Conservation (phyloP, 108 stramenopile genomes). For the Mediolabrus comicus region DNA sequence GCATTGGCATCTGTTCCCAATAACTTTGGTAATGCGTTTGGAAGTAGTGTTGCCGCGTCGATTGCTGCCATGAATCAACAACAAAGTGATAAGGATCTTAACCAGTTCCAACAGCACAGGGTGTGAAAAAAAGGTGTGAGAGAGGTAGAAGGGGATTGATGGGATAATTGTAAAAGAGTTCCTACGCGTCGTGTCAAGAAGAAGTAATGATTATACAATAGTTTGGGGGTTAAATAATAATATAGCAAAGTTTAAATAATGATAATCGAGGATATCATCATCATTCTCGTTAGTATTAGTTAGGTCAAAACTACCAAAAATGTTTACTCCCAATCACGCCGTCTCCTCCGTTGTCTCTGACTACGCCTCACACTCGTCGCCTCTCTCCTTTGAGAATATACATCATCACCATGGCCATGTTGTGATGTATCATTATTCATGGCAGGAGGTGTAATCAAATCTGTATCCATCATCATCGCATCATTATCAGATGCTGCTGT, state of each 20-base stretch:
- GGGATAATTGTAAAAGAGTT: no score
- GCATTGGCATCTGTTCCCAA: neutral
- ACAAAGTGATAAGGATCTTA: neutral
- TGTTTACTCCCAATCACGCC: constrained; percentile 8
- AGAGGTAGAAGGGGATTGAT: neutral
- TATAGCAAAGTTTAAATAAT: no score
- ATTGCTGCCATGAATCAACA: constrained; percentile 1
- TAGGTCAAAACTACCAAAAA: no score
- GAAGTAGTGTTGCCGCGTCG: neutral
- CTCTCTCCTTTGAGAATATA: constrained; percentile 18
- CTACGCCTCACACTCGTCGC: constrained; percentile 1
- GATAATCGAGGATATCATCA: no score
- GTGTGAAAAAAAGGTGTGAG: no score
- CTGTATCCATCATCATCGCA: neutral
- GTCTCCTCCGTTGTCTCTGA: constrained; percentile 13
- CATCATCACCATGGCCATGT: constrained; percentile 27
- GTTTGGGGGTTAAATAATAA: no score
- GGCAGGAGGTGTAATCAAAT: constrained; percentile 18
- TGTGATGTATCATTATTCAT: constrained; percentile 9
- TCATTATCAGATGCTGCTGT: neutral
- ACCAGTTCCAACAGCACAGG: neutral
- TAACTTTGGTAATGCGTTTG: neutral
- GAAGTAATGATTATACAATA: no score
- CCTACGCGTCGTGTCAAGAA: no score
- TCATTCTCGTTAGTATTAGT: no score